A percentile compares a stretch with the other conserved stretches of the same genome.
Evolutionary conservation across 305 asterid species (phyloP).

Genomic region (Solanum hybrid): DNA sequence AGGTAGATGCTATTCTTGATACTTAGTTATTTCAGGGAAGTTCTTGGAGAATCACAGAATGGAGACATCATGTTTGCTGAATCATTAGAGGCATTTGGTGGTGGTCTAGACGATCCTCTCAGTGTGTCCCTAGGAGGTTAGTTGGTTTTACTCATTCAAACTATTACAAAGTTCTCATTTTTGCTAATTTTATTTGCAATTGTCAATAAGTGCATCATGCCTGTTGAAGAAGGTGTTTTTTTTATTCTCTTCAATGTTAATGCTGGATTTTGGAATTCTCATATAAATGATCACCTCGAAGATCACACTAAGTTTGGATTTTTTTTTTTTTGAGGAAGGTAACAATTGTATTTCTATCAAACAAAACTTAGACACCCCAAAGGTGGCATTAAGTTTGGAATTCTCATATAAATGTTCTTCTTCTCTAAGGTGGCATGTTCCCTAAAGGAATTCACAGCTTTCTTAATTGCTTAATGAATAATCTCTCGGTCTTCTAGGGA

Average conservation of each 20-base stretch:
- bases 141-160: background rate
- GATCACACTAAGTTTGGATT: background rate
- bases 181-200: background rate
- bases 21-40: slow-evolving; percentile 42
- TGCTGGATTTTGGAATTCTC: background rate
- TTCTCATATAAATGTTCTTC: background rate
- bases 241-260: background rate
- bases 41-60: slow-evolving; percentile 69
- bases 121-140: slow-evolving; percentile 90
- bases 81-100: slow-evolving; percentile 89
- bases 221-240: background rate
- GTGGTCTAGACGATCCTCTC: slow-evolving; percentile 87
- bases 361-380: background rate
- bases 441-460: background rate
- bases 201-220: background rate
- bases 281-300: background rate
- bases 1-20: background rate
- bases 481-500: background rate
- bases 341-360: background rate
- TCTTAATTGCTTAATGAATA: background rate
- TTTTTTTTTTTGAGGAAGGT: background rate
- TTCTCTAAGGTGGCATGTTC: background rate
- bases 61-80: slow-evolving; percentile 79
- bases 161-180: background rate
- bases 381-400: background rate